Evolutionary conservation across 2,329 filamentous ascomycete species (phyloP).

Genomic region (Fusarium metavorans): DNA sequence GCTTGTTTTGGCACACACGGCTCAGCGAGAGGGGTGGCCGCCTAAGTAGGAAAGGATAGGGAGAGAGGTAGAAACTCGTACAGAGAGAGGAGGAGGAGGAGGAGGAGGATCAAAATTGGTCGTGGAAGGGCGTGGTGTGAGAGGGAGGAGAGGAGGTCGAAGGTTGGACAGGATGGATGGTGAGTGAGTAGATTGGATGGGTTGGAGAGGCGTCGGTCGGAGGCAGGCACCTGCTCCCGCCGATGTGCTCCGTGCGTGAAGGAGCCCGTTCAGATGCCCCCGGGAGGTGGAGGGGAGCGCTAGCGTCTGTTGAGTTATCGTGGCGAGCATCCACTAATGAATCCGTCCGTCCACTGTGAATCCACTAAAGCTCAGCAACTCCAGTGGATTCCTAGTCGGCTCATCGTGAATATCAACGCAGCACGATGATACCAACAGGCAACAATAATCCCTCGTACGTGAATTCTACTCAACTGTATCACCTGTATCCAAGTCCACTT

Average conservation of each 20-base stretch:
- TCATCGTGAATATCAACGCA: background rate
- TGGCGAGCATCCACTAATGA: background rate
- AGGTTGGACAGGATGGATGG: background rate
- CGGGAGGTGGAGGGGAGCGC: slow-evolving; percentile 17
- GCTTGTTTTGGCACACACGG: slow-evolving; percentile 26
- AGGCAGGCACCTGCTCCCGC: slow-evolving; percentile 22
- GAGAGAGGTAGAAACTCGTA: background rate
- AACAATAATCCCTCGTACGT: background rate
- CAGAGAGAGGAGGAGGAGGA: background rate
- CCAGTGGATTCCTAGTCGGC: background rate
- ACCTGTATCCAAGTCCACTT: background rate
- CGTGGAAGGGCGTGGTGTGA: slow-evolving; percentile 2
- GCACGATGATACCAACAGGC: background rate
- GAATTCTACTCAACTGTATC: background rate
- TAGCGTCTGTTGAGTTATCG: slow-evolving; percentile 3
- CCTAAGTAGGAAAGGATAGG: background rate
- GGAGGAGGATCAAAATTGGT: background rate
- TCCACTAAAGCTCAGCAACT: background rate
- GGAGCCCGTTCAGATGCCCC: background rate
- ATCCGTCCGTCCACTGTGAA: background rate
- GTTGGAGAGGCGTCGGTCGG: slow-evolving; percentile 19
- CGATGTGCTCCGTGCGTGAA: background rate
- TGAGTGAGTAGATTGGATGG: slow-evolving; percentile 6
- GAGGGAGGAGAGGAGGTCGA: background rate
- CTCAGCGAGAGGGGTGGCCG: slow-evolving; percentile 16